Conservation (phyloP, 2,329 filamentous ascomycete species). For the Fusarium pseudonygamai region DNA sequence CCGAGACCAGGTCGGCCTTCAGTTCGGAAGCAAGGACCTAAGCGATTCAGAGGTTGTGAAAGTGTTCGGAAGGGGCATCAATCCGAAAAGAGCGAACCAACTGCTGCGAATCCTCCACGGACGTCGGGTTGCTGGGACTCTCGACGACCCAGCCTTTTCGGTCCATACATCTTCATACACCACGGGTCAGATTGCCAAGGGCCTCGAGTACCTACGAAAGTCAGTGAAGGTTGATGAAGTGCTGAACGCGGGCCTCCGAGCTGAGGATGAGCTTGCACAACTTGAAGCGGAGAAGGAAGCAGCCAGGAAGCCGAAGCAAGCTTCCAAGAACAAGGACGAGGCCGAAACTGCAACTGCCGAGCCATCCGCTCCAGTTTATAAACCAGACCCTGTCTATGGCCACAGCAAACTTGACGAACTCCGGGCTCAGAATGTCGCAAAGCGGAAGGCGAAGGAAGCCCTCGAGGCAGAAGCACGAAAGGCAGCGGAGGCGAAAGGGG, state of each 20-base stretch:
- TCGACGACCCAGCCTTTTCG: slow-evolving; percentile 65
- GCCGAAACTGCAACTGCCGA: background rate
- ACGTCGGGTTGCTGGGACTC: slow-evolving; percentile 69
- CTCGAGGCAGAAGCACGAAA: slow-evolving; percentile 54
- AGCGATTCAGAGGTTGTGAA: slow-evolving; percentile 55
- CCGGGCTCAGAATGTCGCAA: slow-evolving; percentile 62
- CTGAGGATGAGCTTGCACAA: slow-evolving; percentile 68
- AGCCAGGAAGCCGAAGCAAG: slow-evolving; percentile 31
- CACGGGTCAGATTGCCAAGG: slow-evolving; percentile 54
- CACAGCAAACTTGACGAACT: slow-evolving; percentile 66
- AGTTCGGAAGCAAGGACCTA: slow-evolving; percentile 62
- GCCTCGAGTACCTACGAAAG: slow-evolving; percentile 64
- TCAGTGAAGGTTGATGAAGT: slow-evolving; percentile 68
- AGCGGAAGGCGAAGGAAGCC: slow-evolving; percentile 58
- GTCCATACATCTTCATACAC: slow-evolving; percentile 58
- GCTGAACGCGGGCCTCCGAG: slow-evolving; percentile 67
- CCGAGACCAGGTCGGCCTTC: slow-evolving; percentile 63
- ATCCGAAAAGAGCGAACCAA: slow-evolving; percentile 58
- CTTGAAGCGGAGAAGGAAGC: slow-evolving; percentile 55
- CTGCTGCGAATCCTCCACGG: slow-evolving; percentile 69
- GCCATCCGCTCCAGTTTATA: slow-evolving; percentile 37
- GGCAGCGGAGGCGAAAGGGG: slow-evolving; percentile 54
- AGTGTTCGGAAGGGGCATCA: slow-evolving; percentile 62
- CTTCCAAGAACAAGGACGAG: slow-evolving; percentile 39
- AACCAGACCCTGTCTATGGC: slow-evolving; percentile 64